These are phyloP conservation scores for Phytophthora tubulina DNA, from an alignment of 352 stramenopile species.

Conservation along the genomic window DNA sequence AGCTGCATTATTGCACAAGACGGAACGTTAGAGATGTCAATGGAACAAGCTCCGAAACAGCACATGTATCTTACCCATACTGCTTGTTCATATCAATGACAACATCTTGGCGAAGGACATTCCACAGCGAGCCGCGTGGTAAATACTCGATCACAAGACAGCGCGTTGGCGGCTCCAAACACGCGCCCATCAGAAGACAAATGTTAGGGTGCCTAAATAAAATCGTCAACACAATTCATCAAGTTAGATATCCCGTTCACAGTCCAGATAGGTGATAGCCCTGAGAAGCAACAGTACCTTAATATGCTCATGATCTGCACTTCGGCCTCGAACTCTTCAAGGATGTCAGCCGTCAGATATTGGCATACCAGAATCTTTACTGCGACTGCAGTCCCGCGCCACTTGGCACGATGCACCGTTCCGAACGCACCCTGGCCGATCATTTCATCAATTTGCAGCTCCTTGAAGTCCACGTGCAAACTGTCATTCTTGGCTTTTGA, in stretches of 20 bases:
- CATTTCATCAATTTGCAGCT: slow-evolving; percentile 82
- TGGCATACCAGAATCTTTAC: slow-evolving; percentile 90
- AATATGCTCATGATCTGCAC: slow-evolving; percentile 93
- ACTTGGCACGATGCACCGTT: slow-evolving; percentile 79
- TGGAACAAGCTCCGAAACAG: neutral
- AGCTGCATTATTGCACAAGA: slow-evolving; percentile 42
- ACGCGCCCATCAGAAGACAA: slow-evolving; percentile 86
- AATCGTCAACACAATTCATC: slow-evolving; percentile 1
- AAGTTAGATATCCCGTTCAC: slow-evolving; percentile 10
- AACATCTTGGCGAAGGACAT: slow-evolving; percentile 84
- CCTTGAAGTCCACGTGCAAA: slow-evolving; percentile 82
- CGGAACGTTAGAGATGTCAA: slow-evolving; percentile 9
- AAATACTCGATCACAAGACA: slow-evolving; percentile 91
- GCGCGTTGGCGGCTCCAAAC: slow-evolving; percentile 77
- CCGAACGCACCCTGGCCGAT: slow-evolving; percentile 90
- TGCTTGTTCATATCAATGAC: slow-evolving; percentile 79
- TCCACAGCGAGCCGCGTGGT: slow-evolving; percentile 84
- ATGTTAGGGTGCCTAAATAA: slow-evolving; percentile 85
- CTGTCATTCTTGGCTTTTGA: slow-evolving; percentile 77
- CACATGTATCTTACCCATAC: slow-evolving; percentile 56
- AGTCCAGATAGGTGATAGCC: neutral
- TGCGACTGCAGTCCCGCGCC: slow-evolving; percentile 78
- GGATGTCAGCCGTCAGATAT: slow-evolving; percentile 83
- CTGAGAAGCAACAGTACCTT: slow-evolving; percentile 46
- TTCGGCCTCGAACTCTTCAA: slow-evolving; percentile 90